Conservation (phyloP, 2,329 filamentous ascomycete species). For the Colletotrichum aenigma region DNA sequence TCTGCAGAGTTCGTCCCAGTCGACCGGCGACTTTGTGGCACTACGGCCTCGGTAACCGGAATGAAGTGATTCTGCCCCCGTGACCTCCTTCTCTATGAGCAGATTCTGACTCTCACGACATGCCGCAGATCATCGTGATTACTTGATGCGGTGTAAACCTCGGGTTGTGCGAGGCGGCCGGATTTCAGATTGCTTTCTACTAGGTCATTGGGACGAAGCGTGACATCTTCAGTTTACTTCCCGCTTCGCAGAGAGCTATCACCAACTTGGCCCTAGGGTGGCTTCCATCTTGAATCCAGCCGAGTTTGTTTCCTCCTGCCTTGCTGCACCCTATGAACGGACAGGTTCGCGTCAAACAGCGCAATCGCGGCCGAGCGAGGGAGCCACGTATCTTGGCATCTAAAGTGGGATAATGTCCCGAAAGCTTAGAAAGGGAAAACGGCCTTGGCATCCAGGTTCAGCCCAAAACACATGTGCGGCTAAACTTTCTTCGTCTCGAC, state of each 20-base stretch:
- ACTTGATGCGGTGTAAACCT: background rate
- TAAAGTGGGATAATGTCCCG: background rate
- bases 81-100: background rate
- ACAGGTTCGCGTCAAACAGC: background rate
- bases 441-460: background rate
- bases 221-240: background rate
- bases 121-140: background rate
- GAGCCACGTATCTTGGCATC: background rate
- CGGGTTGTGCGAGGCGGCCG: background rate
- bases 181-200: background rate
- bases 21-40: background rate
- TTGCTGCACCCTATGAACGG: background rate
- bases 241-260: background rate
- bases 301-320: background rate
- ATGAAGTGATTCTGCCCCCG: background rate
- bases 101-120: background rate
- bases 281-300: background rate
- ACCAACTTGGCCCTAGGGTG: background rate
- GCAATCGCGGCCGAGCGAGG: background rate
- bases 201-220: background rate
- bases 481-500: constrained; percentile 12
- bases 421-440: background rate
- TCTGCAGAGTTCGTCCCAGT: background rate
- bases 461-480: constrained; percentile 5
- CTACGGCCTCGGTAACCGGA: background rate